Base-by-base conservation (phyloP, 1,284 basidiomycete genomes). In the Takashimella koratensis region DNA sequence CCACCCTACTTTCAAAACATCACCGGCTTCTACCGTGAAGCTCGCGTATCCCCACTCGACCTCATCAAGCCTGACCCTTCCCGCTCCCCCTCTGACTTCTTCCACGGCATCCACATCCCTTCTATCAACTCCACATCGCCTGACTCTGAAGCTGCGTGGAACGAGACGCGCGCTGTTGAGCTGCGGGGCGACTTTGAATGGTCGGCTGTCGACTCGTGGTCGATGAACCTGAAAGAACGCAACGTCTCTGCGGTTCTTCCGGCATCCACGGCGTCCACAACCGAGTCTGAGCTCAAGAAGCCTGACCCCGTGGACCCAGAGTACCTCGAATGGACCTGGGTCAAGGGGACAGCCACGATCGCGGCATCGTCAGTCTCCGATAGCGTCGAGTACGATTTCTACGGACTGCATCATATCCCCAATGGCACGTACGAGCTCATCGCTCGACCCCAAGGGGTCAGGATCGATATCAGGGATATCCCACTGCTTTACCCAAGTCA, bases 351-450 rank as follows among this genome's bases (percentile, higher is more conserved):
- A 19, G 47, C 57, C 12, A 68, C 62, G 3, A 51, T 70, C 2
- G 51, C 59, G 6, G 39, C 56, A 5, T 16, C 47, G 3, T 16
- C 27, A 41, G 6, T 30, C 43, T 16, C 3, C 46, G 10, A 36
- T 3, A 57, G 49, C 5, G 51, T 74, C 22, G 62, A 67, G 16
- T 76, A 76, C 53, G 62, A 66, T 41, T 63, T 76, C 40, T 66
- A 64, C 48, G 90, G 88, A 3, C 79, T 93, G 12, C 90, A 92
- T 73, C 84, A 88, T 65, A 62, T 86, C 8, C 76, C 81, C 8
- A 87, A 88, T 59, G 90, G 90, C 1, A 83, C 86, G 1, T 83
- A 92, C 41, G 86, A 85, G 65, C 86, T 88, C 0, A 81, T 86
- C 56, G 87, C 83, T 5, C 80, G 84, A 63, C 83, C 86, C 4